These are phyloP conservation scores for Xerocomus potaroensis DNA, from an alignment of 768 basidiomycete species.

Conservation along the genomic window DNA sequence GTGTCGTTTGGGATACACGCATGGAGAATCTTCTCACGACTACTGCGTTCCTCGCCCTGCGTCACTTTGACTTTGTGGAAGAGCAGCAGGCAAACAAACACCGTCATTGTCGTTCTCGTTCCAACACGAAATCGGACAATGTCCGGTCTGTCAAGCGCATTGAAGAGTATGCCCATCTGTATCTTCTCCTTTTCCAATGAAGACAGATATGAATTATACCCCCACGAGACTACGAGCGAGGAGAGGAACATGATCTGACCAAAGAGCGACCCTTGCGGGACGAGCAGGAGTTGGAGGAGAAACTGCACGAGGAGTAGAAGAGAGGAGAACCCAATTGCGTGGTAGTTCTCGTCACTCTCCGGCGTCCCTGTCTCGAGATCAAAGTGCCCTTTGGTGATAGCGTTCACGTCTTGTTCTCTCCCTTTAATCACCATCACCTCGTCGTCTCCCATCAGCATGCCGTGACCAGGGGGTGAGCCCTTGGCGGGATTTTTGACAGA, in stretches of 20 bases:
- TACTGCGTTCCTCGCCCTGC: too few species aligned
- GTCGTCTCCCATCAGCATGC: constrained; percentile 15
- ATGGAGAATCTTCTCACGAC: too few species aligned
- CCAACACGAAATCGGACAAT: constrained; percentile 18
- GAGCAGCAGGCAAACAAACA: too few species aligned
- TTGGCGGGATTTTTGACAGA: constrained; percentile 11
- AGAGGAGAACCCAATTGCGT: too few species aligned
- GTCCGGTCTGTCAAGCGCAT: constrained; percentile 5
- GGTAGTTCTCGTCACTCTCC: not conserved
- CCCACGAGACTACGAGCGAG: constrained; percentile 32
- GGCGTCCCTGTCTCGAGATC: constrained; percentile 13
- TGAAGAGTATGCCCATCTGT: constrained; percentile 15
- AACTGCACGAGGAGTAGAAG: too few species aligned
- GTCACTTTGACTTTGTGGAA: too few species aligned
- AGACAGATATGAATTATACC: constrained; percentile 31
- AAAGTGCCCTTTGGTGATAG: not conserved
- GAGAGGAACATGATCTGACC: constrained; percentile 4
- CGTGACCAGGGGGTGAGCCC: constrained; percentile 26
- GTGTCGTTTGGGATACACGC: too few species aligned
- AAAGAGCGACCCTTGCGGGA: too few species aligned
- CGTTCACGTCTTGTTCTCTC: not conserved
- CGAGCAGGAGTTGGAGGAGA: too few species aligned
- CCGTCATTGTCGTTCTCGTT: too few species aligned
- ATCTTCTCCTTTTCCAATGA: constrained; percentile 33
- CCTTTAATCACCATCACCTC: not conserved